Evolutionary conservation across 192 early-diverging fungal genomes (phyloP).

Genomic region (Backusella sp.): DNA sequence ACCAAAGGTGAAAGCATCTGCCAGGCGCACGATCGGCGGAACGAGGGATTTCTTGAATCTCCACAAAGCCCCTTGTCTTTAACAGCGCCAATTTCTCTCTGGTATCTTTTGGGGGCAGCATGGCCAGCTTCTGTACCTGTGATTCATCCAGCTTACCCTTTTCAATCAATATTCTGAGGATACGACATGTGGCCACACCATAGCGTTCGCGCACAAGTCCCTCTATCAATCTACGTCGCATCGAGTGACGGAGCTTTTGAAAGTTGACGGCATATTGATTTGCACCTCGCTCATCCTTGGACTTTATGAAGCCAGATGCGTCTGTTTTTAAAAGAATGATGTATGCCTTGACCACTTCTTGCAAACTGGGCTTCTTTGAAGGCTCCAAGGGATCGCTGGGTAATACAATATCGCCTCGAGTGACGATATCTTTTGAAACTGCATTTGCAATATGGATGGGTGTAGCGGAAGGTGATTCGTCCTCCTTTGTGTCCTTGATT

Average conservation of each 20-base stretch:
- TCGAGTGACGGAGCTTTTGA: conserved; percentile 46
- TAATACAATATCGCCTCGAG: conserved; percentile 20
- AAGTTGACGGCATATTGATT: conserved; percentile 64
- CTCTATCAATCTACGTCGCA: conserved; percentile 58
- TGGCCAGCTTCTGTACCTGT: conserved; percentile 58
- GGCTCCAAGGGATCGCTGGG: conserved; percentile 17
- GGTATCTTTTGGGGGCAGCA: conserved; percentile 64
- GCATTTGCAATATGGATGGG: conserved; percentile 50
- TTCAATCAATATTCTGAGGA: conserved; percentile 64
- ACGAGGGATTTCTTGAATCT: conserved; percentile 65
- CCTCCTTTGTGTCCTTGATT: conserved; percentile 54
- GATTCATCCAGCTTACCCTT: conserved; percentile 80
- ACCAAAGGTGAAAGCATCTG: conserved; percentile 73
- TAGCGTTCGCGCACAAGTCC: conserved; percentile 57
- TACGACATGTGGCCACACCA: conserved; percentile 58
- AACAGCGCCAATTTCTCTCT: conserved; percentile 63
- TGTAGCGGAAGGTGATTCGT: conserved; percentile 42
- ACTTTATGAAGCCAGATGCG: conserved; percentile 50
- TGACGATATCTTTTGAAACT: conserved; percentile 36
- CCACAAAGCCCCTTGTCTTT: conserved; percentile 40
- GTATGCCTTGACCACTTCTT: conserved; percentile 55
- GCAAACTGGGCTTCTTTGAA: conserved; percentile 10
- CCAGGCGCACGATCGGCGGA: conserved; percentile 71
- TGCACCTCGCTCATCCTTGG: conserved; percentile 55
- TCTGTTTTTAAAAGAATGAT: conserved; percentile 58